phyloP scores from a whole-genome alignment of 75 land plant species.

The Cupressus sempervirens region DNA sequence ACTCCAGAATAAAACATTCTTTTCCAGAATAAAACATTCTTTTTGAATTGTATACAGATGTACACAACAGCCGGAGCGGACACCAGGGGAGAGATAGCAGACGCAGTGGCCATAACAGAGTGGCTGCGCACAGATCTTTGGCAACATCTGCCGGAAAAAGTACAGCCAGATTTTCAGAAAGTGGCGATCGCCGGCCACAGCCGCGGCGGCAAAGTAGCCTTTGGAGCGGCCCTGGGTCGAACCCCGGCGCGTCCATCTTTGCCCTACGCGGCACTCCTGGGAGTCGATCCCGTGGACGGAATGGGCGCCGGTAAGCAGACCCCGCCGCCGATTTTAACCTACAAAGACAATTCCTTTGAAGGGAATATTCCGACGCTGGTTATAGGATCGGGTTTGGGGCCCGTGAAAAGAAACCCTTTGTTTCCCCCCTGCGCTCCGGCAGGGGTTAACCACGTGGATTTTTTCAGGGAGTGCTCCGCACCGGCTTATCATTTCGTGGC shows the following conservation, averaged over 20 bases:
- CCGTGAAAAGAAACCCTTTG: slow-evolving; percentile 45
- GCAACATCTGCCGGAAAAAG: slow-evolving; percentile 32
- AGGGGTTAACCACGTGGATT: slow-evolving; percentile 76
- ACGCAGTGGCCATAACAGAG: slow-evolving; percentile 49
- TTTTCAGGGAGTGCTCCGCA: slow-evolving; percentile 47
- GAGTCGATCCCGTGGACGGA: slow-evolving; percentile 73
- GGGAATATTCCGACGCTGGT: slow-evolving; percentile 47
- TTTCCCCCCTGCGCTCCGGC: slow-evolving; percentile 88
- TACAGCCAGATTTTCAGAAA: slow-evolving; percentile 38
- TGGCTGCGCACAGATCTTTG: slow-evolving; percentile 28
- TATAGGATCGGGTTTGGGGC: slow-evolving; percentile 70
- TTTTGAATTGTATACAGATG: too few relatives aligned
- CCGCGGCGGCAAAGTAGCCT: slow-evolving; percentile 86
- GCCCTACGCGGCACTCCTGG: slow-evolving; percentile 3
- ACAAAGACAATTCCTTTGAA: too few relatives aligned
- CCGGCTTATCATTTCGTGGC: slow-evolving; percentile 77
- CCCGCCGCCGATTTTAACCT: too few relatives aligned
- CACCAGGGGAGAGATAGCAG: slow-evolving; percentile 55
- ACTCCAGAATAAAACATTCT: too few relatives aligned
- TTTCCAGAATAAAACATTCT: too few relatives aligned
- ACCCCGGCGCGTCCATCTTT: too few relatives aligned
- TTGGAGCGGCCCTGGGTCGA: slow-evolving; percentile 43
- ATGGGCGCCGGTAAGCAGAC: too few relatives aligned
- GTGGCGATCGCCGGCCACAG: slow-evolving; percentile 82
- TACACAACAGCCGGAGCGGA: slow-evolving; percentile 50